Conservation (phyloP, 2,329 filamentous ascomycete genomes). For the Claviceps digitariae region DNA sequence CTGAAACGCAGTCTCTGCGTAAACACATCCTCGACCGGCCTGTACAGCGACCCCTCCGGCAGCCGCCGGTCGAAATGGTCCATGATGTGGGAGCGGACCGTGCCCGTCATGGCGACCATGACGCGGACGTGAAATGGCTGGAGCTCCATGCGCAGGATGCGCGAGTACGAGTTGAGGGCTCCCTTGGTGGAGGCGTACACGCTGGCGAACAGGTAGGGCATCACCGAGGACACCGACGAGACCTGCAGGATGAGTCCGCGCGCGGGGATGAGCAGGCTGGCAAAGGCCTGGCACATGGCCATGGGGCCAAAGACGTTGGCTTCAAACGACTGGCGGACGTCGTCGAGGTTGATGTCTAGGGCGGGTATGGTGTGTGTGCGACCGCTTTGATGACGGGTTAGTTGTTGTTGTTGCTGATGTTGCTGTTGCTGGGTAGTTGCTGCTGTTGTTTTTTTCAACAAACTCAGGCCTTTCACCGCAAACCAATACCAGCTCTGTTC, state of each 20-base stretch:
- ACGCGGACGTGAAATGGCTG: constrained; percentile 41
- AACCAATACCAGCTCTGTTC: too few species aligned
- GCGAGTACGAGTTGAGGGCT: constrained; percentile 38
- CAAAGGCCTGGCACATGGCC: constrained; percentile 39
- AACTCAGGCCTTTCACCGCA: too few species aligned
- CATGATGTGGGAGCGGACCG: constrained; percentile 37
- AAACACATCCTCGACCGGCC: constrained; percentile 31
- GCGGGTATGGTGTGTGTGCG: constrained; percentile 37
- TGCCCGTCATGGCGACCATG: constrained; percentile 42
- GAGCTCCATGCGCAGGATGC: constrained; percentile 39
- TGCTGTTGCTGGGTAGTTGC: too few species aligned
- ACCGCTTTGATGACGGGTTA: constrained; percentile 22
- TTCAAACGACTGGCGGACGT: constrained; percentile 40
- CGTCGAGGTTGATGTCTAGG: constrained; percentile 36
- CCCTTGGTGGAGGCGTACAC: constrained; percentile 44
- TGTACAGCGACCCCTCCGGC: constrained; percentile 33
- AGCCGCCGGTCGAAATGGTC: constrained; percentile 26
- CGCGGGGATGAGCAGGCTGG: constrained; percentile 33
- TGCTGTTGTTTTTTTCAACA: too few species aligned
- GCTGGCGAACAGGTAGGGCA: constrained; percentile 38
- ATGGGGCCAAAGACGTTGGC: constrained; percentile 45
- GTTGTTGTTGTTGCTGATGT: too few species aligned
- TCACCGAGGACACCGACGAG: constrained; percentile 35
- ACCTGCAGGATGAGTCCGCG: constrained; percentile 42
- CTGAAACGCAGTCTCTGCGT: constrained; percentile 31